Evolutionary conservation across 495 filamentous ascomycete species (phyloP).

Genomic region (Terfezia boudieri): DNA sequence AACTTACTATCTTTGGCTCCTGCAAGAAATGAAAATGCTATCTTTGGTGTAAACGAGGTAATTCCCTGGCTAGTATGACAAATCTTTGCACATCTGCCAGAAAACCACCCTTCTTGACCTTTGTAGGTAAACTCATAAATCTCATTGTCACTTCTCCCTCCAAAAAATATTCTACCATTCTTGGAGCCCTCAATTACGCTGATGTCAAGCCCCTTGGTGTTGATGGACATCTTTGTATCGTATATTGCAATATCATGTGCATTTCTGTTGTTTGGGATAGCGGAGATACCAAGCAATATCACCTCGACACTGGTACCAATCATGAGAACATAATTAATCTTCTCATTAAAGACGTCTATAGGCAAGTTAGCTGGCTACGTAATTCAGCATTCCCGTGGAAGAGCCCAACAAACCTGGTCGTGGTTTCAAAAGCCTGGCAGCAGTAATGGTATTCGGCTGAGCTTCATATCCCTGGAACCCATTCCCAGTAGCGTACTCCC

Average conservation of each 20-base stretch:
- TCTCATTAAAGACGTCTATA: slow-evolving; percentile 59
- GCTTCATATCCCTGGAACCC: slow-evolving; percentile 52
- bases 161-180: slow-evolving; percentile 78
- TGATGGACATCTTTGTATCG: slow-evolving; percentile 57
- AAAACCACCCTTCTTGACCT: slow-evolving; percentile 79
- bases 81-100: slow-evolving; percentile 52
- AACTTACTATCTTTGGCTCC: slow-evolving; percentile 14
- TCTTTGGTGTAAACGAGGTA: slow-evolving; percentile 38
- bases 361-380: neutral
- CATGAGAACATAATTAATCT: slow-evolving; percentile 67
- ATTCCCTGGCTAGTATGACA: slow-evolving; percentile 69
- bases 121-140: slow-evolving; percentile 89
- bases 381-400: too few relatives aligned
- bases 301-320: slow-evolving; percentile 70
- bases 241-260: slow-evolving; percentile 50
- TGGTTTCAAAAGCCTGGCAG: slow-evolving; percentile 61
- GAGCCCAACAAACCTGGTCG: slow-evolving; percentile 20
- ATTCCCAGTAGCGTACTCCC: slow-evolving; percentile 56
- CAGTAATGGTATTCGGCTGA: slow-evolving; percentile 59
- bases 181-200: slow-evolving; percentile 53
- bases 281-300: slow-evolving; percentile 56
- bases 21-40: slow-evolving; percentile 11
- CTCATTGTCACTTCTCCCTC: slow-evolving; percentile 55
- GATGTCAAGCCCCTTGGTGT: slow-evolving; percentile 48
- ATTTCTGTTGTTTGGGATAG: slow-evolving; percentile 33